A percentile compares a stretch with the other conserved stretches of the same genome.
phyloP scores from a whole-genome alignment of 164 flowering plant species.

The Magnolia sinica region DNA sequence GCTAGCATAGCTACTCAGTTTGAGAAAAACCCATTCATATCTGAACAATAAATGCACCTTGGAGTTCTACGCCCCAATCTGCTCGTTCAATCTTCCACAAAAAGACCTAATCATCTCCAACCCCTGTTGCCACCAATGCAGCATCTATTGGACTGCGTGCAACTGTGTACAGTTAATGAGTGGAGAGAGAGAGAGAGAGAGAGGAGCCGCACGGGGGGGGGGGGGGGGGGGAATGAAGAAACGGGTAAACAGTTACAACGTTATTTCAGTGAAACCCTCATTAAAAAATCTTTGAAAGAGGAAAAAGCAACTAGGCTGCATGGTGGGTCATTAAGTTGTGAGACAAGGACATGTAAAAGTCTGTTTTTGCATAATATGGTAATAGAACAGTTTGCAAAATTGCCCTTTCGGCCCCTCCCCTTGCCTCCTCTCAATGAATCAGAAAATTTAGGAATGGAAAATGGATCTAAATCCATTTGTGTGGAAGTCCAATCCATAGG shows the following conservation, averaged over 20 bases:
- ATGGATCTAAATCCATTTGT: too few relatives aligned
- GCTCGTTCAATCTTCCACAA: conserved; percentile 80
- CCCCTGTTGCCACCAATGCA: conserved; percentile 79
- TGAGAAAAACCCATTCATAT: not conserved
- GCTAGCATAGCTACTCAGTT: not conserved
- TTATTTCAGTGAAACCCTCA: too few relatives aligned
- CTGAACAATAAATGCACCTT: conserved; percentile 35
- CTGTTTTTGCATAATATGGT: not conserved
- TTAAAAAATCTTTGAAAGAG: too few relatives aligned
- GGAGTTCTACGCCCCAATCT: conserved; percentile 71
- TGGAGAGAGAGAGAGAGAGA: too few relatives aligned
- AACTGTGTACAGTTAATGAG: conserved; percentile 53
- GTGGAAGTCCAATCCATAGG: too few relatives aligned
- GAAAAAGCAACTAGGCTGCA: too few relatives aligned
- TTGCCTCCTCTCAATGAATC: not conserved
- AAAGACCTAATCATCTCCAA: conserved; percentile 90
- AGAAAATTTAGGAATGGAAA: too few relatives aligned
- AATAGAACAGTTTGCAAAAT: not conserved
- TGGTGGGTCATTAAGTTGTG: too few relatives aligned
- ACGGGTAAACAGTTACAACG: too few relatives aligned
- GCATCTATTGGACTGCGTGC: conserved; percentile 85
- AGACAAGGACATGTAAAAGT: too few relatives aligned
- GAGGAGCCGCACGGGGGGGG: too few relatives aligned
- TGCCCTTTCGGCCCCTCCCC: not conserved
- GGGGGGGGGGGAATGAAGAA: too few relatives aligned